Conservation (phyloP, 73 alveolate species). For the Symbiodinium natans region DNA sequence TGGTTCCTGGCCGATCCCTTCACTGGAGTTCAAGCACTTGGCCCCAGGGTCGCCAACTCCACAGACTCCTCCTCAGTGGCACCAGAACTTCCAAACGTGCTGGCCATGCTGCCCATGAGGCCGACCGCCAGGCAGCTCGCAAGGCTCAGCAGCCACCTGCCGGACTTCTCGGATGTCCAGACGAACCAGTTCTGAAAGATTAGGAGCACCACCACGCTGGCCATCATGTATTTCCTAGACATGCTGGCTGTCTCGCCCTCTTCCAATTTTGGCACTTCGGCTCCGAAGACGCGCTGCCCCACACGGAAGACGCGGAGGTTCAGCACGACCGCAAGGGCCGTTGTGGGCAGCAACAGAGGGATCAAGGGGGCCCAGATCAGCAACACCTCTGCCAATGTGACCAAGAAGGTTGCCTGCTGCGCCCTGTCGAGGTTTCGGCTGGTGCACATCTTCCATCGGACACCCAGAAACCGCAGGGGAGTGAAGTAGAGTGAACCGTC, state of each 20-base stretch:
- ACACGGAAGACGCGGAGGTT: too few relatives aligned
- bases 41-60: too few relatives aligned
- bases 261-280: background rate
- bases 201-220: background rate
- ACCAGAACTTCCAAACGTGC: too few relatives aligned
- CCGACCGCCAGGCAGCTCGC: too few relatives aligned
- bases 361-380: constrained; percentile 1
- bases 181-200: constrained; percentile 48
- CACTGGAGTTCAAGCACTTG: too few relatives aligned
- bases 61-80: too few relatives aligned
- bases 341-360: too few relatives aligned
- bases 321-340: too few relatives aligned
- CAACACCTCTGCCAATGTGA: constrained; percentile 12
- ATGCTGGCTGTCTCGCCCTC: constrained; percentile 25
- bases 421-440: constrained; percentile 14
- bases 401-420: constrained; percentile 45
- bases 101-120: too few relatives aligned
- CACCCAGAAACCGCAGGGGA: background rate
- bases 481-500: constrained; percentile 11
- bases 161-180: too few relatives aligned
- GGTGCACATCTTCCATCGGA: background rate
- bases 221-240: background rate
- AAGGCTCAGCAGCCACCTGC: too few relatives aligned
- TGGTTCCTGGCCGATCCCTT: too few relatives aligned
- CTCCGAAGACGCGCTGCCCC: background rate